These are phyloP conservation scores for Xylaria sp. DNA, from an alignment of 2,329 filamentous ascomycete species.

Conservation along the genomic window DNA sequence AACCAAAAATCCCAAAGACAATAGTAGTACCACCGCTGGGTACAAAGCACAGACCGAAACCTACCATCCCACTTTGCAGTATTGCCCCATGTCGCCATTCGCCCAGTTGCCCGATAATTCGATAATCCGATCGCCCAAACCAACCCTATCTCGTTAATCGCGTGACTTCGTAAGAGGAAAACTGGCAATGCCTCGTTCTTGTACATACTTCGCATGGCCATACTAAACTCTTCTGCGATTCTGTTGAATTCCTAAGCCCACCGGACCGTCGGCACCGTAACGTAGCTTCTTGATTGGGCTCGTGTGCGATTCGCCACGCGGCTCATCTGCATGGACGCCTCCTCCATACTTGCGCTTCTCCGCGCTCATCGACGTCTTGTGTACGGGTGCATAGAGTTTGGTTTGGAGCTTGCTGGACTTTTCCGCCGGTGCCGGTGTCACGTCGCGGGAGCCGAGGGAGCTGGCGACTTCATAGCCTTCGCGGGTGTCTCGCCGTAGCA, in stretches of 20 bases:
- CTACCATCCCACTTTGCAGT: constrained; percentile 4
- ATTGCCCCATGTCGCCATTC: background rate
- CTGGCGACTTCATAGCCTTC: constrained; percentile 48
- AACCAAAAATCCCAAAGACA: background rate
- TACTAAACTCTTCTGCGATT: constrained; percentile 11
- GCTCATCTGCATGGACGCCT: constrained; percentile 28
- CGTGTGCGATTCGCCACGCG: constrained; percentile 33
- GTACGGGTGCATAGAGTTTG: constrained; percentile 44
- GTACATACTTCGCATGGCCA: background rate
- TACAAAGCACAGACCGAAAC: constrained; percentile 11
- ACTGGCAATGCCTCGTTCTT: background rate
- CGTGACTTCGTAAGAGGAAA: constrained; percentile 12
- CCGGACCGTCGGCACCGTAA: constrained; percentile 37
- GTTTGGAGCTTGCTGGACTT: constrained; percentile 46
- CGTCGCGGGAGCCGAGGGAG: constrained; percentile 41
- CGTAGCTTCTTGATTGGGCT: constrained; percentile 51
- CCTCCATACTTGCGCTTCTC: constrained; percentile 50
- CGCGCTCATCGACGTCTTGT: constrained; percentile 34
- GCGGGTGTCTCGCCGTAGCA: constrained; percentile 59
- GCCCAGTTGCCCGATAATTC: background rate
- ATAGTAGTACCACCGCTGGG: constrained; percentile 1
- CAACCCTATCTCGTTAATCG: constrained; percentile 10
- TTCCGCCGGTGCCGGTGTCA: constrained; percentile 38
- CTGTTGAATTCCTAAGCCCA: constrained; percentile 49
- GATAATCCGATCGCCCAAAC: background rate